A percentile compares a stretch with the other conserved stretches of the same genome.
phyloP scores from a whole-genome alignment of 371 early-diverging fungal species.

The Thermomucor indicae-seudaticae region DNA sequence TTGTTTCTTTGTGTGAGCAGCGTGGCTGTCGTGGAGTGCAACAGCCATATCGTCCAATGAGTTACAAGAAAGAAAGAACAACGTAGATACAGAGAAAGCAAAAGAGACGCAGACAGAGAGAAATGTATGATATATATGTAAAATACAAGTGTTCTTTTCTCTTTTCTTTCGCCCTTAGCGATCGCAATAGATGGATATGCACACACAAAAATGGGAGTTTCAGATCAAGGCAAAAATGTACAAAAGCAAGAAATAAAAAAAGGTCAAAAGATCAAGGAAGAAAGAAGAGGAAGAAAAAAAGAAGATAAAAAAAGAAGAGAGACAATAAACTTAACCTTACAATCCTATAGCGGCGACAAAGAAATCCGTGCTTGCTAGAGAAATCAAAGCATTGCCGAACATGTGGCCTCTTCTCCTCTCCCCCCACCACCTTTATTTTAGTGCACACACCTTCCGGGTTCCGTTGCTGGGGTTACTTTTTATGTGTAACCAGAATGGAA shows the following conservation, averaged over 20 bases:
- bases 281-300: slow-evolving; percentile 4
- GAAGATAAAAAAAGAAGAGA: slow-evolving; percentile 4
- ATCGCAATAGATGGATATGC: no score
- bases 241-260: neutral
- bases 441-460: neutral
- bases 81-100: no score
- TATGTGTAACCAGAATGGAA: neutral
- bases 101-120: neutral
- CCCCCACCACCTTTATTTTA: neutral
- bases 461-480: neutral
- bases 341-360: slow-evolving; percentile 8
- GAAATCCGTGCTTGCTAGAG: neutral
- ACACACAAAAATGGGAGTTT: no score
- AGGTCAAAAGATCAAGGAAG: neutral
- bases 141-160: neutral
- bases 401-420: slow-evolving; percentile 7
- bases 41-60: no score
- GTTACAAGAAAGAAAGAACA: no score
- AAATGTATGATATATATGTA: neutral
- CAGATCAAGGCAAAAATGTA: neutral
- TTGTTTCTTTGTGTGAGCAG: slow-evolving; percentile 12
- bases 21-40: slow-evolving; percentile 9
- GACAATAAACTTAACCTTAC: slow-evolving; percentile 2
- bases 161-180: no score
- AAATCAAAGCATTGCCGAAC: slow-evolving; percentile 7